These are phyloP conservation scores for Monilinia aucupariae DNA, from an alignment of 2,329 filamentous ascomycete species.

Conservation along the genomic window DNA sequence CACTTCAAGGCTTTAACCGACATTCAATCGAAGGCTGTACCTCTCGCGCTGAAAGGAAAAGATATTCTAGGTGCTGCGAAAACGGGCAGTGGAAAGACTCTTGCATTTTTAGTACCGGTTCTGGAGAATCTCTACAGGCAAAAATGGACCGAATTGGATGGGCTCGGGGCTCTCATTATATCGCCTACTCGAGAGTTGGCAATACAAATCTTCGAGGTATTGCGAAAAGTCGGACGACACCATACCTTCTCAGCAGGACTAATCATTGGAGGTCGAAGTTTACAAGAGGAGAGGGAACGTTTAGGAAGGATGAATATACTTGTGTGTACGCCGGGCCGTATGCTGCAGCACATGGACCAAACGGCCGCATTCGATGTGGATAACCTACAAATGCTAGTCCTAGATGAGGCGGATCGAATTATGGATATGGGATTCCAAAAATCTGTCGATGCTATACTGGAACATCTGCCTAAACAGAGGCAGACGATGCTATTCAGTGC, in stretches of 20 bases:
- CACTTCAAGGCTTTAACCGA: conserved; percentile 90
- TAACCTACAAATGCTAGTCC: conserved; percentile 84
- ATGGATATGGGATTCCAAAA: conserved; percentile 96
- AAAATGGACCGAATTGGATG: conserved; percentile 86
- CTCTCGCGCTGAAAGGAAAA: conserved; percentile 73
- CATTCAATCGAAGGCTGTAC: conserved; percentile 85
- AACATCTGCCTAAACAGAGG: conserved; percentile 77
- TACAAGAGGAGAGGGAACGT: conserved; percentile 81
- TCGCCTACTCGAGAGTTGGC: conserved; percentile 92
- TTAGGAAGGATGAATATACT: conserved; percentile 92
- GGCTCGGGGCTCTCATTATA: conserved; percentile 85
- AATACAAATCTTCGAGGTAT: conserved; percentile 92
- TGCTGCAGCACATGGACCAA: conserved; percentile 93
- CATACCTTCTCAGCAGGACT: conserved; percentile 89
- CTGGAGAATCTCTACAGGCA: conserved; percentile 87
- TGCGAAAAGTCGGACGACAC: conserved; percentile 82
- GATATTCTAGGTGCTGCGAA: conserved; percentile 94
- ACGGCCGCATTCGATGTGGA: conserved; percentile 85
- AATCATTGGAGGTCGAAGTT: conserved; percentile 86
- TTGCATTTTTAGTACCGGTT: conserved; percentile 87
- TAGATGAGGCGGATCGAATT: conserved; percentile 94
- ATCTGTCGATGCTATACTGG: conserved; percentile 85
- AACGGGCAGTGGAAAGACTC: conserved; percentile 90
- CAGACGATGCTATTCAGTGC: conserved; percentile 95
- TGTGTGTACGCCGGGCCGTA: conserved; percentile 89